These are phyloP conservation scores for Umbelopsis vinacea DNA, from an alignment of 192 early-diverging fungal genomes.

Conservation along the genomic window DNA sequence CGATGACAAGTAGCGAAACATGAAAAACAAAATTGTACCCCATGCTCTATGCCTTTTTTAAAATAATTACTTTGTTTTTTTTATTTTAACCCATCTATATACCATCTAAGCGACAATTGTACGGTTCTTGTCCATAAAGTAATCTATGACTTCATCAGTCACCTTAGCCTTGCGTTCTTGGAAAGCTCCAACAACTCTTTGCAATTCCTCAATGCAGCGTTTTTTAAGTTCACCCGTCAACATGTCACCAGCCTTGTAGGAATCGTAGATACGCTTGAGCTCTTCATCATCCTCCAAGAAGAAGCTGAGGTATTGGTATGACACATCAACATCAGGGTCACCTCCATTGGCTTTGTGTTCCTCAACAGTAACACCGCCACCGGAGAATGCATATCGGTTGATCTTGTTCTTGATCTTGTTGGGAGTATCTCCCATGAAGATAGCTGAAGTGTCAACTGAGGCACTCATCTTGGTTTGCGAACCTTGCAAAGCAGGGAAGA, in stretches of 20 bases:
- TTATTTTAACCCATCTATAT: not conserved
- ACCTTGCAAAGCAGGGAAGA: conserved; percentile 94
- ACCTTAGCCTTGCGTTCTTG: conserved; percentile 71
- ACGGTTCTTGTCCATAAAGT: conserved; percentile 65
- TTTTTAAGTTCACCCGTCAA: conserved; percentile 90
- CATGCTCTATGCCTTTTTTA: not conserved
- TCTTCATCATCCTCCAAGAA: conserved; percentile 96
- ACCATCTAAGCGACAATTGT: conserved; percentile 35
- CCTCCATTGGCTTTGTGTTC: conserved; percentile 82
- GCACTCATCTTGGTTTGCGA: conserved; percentile 94
- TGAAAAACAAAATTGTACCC: no score
- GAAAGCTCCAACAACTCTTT: conserved; percentile 76
- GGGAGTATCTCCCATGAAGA: conserved; percentile 90
- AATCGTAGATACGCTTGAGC: conserved; percentile 65
- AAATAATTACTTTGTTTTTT: not conserved
- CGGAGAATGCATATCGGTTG: conserved; percentile 93
- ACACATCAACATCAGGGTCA: conserved; percentile 93
- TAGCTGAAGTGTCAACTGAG: conserved; percentile 85
- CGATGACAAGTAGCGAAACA: not conserved
- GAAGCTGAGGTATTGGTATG: conserved; percentile 93
- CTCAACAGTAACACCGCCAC: conserved; percentile 87
- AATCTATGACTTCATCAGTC: conserved; percentile 62
- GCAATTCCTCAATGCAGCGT: conserved; percentile 83
- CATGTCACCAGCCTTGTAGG: conserved; percentile 84
- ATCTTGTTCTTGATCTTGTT: conserved; percentile 98